Evolutionary conservation across 179 eudicot species (phyloP), one percentile per base, ranked within the genome.

Genomic region (Gypsophila paniculata): DNA sequence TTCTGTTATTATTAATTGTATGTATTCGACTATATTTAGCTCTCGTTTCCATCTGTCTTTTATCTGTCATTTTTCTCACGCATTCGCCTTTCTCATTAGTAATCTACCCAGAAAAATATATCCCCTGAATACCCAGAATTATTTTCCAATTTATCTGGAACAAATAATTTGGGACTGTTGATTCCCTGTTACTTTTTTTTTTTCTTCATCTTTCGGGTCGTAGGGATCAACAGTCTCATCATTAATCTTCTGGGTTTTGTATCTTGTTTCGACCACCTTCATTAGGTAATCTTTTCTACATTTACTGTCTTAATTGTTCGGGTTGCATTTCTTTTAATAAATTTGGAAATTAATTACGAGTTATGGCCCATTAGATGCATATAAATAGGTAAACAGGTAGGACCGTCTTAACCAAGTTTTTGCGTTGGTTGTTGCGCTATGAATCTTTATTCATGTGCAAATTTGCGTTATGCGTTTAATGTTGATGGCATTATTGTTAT

Each of bases 11-110:
- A 67, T 65, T 67, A 9, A 0, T 29, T 67, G 10, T 44, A 25
- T 49, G 39, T 60, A 17, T 6, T 60, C 58, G 14, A 51, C 78
- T 70, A 75, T 48, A 61, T 75, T 75, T 75, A 75, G 74, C 69
- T 12, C 7, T 12, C 12, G 32, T 74, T 57, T 48, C 29, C 62
- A 71, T 26, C 70, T 44, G 49, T 26, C 26, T 69, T 60, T 53
- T 32, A 21, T 48, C 57, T 60, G 5, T 25, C 8, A n/a, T 51
- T 74, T 69, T 32, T 48, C 65, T 51, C 4, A n/a, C 53, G 17
- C 22, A 39, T 32, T 59, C 65, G 18, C 21, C 32, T 51, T 34
- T 53, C 55, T 61, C 59, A 55, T 65, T 53, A 15, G 52, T 22
- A 4, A 11, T 57, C 34, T 58, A 58, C 75, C 75, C 78, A 75